Evolutionary conservation across 345 rosid species (phyloP).

Genomic region (Heritiera littoralis): DNA sequence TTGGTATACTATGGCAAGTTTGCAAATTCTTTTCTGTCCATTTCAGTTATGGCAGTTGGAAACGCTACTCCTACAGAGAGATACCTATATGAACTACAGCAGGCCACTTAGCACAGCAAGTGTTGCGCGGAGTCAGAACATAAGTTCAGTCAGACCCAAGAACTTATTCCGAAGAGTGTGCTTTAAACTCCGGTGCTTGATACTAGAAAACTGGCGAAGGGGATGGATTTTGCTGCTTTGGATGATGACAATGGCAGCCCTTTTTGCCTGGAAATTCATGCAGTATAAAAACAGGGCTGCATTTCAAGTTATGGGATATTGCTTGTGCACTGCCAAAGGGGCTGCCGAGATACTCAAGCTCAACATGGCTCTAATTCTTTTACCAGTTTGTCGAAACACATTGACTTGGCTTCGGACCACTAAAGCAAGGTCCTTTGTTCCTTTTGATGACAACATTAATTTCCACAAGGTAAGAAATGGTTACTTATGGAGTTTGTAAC

Average conservation of each 20-base stretch:
- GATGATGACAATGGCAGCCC: conserved; percentile 59
- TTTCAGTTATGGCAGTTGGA: conserved; percentile 94
- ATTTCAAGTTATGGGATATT: conserved; percentile 85
- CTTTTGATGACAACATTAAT: conserved; percentile 85
- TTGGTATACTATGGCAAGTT: no score
- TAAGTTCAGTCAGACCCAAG: conserved; percentile 45
- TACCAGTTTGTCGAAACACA: conserved; percentile 93
- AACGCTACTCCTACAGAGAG: conserved; percentile 82
- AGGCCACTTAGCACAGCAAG: conserved; percentile 84
- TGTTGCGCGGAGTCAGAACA: conserved; percentile 62
- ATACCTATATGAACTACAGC: conserved; percentile 88
- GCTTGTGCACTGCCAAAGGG: conserved; percentile 83
- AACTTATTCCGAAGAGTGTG: conserved; percentile 35
- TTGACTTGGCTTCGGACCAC: conserved; percentile 94
- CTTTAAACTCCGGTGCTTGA: conserved; percentile 44
- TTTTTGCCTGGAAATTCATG: conserved; percentile 84
- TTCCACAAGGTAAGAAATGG: conserved; percentile 79
- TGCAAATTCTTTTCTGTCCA: not conserved
- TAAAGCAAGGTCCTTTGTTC: conserved; percentile 57
- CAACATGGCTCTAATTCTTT: conserved; percentile 93
- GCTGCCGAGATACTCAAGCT: conserved; percentile 97
- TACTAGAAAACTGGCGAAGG: conserved; percentile 84
- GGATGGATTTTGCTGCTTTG: conserved; percentile 75
- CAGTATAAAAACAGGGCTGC: conserved; percentile 73
- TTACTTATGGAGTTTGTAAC: not conserved